phyloP scores from a whole-genome alignment of 2,329 filamentous ascomycete genomes.

The Diaporthe ilicicola region DNA sequence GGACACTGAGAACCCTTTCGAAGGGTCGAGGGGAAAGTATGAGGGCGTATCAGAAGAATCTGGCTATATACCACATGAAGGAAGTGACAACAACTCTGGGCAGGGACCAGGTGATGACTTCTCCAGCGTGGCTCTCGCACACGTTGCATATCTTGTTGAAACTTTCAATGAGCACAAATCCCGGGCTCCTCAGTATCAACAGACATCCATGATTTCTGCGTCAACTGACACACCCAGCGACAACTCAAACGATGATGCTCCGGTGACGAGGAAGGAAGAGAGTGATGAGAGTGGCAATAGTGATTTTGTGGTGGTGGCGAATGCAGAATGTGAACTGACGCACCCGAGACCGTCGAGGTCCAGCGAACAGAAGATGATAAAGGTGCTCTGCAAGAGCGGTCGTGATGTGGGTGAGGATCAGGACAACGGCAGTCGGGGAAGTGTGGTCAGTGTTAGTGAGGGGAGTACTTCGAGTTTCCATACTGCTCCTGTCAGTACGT shows the following conservation, averaged over 20 bases:
- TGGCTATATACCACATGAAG: background rate
- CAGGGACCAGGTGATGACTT: background rate
- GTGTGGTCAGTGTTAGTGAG: slow-evolving; percentile 7
- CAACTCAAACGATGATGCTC: background rate
- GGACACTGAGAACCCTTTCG: slow-evolving; percentile 23
- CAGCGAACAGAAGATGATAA: slow-evolving; percentile 16
- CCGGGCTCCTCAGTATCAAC: background rate
- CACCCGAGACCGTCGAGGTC: slow-evolving; percentile 30
- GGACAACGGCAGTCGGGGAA: background rate
- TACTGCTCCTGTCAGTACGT: slow-evolving; percentile 5
- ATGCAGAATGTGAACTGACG: slow-evolving; percentile 20
- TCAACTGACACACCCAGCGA: too few species aligned
- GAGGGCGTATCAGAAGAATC: background rate
- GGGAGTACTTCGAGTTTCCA: slow-evolving; percentile 28
- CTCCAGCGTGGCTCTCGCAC: background rate
- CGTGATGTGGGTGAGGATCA: background rate
- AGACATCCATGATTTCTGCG: background rate
- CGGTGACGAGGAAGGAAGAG: background rate
- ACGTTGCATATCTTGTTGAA: background rate
- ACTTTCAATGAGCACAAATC: too few species aligned
- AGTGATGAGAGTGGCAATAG: background rate
- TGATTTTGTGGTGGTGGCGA: slow-evolving; percentile 18
- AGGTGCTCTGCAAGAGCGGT: background rate
- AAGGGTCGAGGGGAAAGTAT: background rate
- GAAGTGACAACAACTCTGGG: background rate